Evolutionary conservation across 768 basidiomycete species (phyloP).

Genomic region (Macrolepiota fuliginosa): DNA sequence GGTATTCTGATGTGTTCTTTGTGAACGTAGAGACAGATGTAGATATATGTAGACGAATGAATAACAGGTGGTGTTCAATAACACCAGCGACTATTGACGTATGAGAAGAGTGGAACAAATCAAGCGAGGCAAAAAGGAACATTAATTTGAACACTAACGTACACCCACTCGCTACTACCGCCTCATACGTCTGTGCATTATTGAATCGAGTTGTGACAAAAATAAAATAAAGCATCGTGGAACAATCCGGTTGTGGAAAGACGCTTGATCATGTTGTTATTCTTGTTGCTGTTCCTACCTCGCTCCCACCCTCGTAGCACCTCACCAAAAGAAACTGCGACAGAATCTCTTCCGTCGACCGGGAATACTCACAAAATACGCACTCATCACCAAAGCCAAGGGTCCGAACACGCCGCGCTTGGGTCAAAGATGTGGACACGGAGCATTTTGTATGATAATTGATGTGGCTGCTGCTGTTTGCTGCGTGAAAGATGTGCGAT

Average conservation of each 20-base stretch:
- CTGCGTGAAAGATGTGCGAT: too few species aligned
- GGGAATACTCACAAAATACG: slow-evolving; percentile 80
- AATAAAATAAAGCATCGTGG: too few species aligned
- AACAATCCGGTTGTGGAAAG: too few species aligned
- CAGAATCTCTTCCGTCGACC: slow-evolving; percentile 54
- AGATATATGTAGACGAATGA: not conserved
- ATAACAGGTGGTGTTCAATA: too few species aligned
- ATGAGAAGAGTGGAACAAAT: not conserved
- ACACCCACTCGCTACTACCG: too few species aligned
- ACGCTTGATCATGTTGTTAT: too few species aligned
- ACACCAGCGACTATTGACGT: not conserved
- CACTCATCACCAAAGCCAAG: slow-evolving; percentile 69
- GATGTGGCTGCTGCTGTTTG: slow-evolving; percentile 27
- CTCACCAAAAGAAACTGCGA: slow-evolving; percentile 10
- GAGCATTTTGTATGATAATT: slow-evolving; percentile 30
- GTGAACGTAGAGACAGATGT: too few species aligned
- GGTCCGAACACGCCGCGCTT: slow-evolving; percentile 64
- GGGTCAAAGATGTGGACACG: slow-evolving; percentile 66
- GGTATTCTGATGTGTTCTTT: too few species aligned
- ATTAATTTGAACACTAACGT: too few species aligned
- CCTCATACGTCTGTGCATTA: too few species aligned
- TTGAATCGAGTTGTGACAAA: too few species aligned
- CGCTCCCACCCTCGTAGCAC: slow-evolving; percentile 15
- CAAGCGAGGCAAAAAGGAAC: too few species aligned
- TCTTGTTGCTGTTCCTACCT: not conserved